Conservation (phyloP, 495 filamentous ascomycete species). For the Mytilinidion resinicola region DNA sequence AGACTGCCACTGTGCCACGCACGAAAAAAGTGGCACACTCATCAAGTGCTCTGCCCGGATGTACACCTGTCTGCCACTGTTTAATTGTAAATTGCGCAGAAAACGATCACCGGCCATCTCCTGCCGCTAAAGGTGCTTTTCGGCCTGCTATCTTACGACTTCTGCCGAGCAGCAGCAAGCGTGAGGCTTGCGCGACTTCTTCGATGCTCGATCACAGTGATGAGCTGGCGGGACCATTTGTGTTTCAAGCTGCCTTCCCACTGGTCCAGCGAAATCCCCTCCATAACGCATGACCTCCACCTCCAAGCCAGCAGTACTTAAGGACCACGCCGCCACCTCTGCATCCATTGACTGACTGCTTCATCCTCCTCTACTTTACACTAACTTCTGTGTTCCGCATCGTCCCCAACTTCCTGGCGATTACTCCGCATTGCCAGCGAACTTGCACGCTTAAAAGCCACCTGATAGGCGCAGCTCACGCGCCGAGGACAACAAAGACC, state of each 20-base stretch:
- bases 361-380: conserved; percentile 2
- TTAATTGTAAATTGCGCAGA: conserved; percentile 2
- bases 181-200: no score
- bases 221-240: conserved; percentile 29
- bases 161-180: no score
- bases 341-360: conserved; percentile 1
- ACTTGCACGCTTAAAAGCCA: background rate
- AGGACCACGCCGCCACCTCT: conserved; percentile 11
- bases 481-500: background rate
- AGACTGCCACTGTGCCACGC: no score
- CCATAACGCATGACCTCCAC: conserved; percentile 21
- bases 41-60: no score
- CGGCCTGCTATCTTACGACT: no score
- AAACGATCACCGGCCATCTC: no score
- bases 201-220: conserved; percentile 20
- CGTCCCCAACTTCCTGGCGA: background rate
- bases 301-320: conserved; percentile 14
- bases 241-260: conserved; percentile 20
- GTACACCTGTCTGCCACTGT: background rate
- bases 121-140: no score
- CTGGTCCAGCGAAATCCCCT: conserved; percentile 6
- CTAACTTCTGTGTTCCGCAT: background rate
- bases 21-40: no score
- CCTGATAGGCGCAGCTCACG: background rate
- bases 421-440: background rate